phyloP scores from a whole-genome alignment of 495 filamentous ascomycete genomes.

The Collariella sp. region DNA sequence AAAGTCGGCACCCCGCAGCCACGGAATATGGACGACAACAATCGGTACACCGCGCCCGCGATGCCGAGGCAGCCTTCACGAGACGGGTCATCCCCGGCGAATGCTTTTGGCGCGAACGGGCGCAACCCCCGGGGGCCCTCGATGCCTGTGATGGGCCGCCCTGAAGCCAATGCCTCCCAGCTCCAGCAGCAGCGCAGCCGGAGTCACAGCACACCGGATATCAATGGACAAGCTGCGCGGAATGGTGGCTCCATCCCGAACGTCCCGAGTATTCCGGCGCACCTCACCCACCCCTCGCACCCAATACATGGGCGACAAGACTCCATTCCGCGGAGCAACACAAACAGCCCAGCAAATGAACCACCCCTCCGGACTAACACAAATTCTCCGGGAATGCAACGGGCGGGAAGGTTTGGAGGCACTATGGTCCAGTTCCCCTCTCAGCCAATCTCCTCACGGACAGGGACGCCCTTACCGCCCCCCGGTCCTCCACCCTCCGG shows the following conservation, averaged over 20 bases:
- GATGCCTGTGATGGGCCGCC: constrained; percentile 62
- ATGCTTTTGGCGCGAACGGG: constrained; percentile 55
- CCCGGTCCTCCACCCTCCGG: constrained; percentile 26
- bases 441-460: constrained; percentile 39
- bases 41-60: constrained; percentile 80
- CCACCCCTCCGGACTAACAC: constrained; percentile 44
- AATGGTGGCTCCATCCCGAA: constrained; percentile 37
- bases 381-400: constrained; percentile 43
- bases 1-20: constrained; percentile 57
- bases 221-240: constrained; percentile 40
- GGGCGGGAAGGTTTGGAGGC: constrained; percentile 29
- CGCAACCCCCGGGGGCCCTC: constrained; percentile 69
- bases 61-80: constrained; percentile 69
- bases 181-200: constrained; percentile 50
- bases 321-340: constrained; percentile 45
- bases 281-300: constrained; percentile 37
- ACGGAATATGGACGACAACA: constrained; percentile 57
- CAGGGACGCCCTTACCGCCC: constrained; percentile 33
- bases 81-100: constrained; percentile 57
- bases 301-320: constrained; percentile 43
- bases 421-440: constrained; percentile 42
- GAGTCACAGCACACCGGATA: constrained; percentile 56
- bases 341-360: constrained; percentile 45
- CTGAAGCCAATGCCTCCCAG: constrained; percentile 43
- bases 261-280: constrained; percentile 49